Conservation (phyloP, 2,329 filamentous ascomycete species). For the Teratosphaeria nubilosa region DNA sequence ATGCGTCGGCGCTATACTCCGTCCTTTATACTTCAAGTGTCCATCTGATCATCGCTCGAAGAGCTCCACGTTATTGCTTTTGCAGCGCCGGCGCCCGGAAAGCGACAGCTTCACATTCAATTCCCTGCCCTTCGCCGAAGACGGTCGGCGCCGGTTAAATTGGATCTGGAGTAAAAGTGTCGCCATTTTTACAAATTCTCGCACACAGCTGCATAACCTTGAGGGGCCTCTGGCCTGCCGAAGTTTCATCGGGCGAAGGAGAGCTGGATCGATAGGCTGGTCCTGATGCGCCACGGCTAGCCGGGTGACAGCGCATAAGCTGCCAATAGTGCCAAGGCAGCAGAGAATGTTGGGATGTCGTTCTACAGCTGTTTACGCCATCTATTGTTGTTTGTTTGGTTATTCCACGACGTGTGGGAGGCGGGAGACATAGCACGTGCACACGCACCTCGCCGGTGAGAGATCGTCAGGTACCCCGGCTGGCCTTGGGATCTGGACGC, state of each 20-base stretch:
- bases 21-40: background rate
- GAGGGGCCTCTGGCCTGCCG: background rate
- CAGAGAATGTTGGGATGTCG: background rate
- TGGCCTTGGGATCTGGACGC: background rate
- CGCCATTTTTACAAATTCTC: background rate
- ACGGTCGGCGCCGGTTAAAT: background rate
- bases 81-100: background rate
- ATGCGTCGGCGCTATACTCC: background rate
- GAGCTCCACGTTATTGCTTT: background rate
- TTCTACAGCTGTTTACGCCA: background rate
- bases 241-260: background rate
- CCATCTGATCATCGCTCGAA: background rate
- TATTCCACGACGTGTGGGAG: background rate
- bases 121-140: background rate
- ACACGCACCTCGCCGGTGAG: background rate
- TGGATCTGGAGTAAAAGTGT: background rate
- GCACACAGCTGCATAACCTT: background rate
- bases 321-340: background rate
- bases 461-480: background rate
- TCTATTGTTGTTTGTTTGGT: background rate
- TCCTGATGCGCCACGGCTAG: background rate
- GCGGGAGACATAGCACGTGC: background rate
- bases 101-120: background rate
- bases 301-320: background rate
- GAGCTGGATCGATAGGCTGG: slow-evolving; percentile 1